These are phyloP conservation scores for Schwanniomyces vanrijiae DNA, from an alignment of 805 yeast species.

Conservation along the genomic window DNA sequence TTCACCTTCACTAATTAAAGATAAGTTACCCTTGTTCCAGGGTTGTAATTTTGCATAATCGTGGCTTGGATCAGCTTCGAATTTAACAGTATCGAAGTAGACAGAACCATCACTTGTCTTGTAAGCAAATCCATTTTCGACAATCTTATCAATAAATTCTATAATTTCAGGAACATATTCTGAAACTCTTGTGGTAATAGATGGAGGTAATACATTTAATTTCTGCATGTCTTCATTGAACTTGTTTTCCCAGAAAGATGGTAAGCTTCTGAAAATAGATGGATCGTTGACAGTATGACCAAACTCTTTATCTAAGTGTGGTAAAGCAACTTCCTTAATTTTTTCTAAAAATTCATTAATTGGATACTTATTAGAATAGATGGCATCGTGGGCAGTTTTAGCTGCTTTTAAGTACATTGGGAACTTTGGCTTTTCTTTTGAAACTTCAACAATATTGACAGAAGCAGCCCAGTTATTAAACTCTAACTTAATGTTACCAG, in stretches of 20 bases:
- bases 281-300: conserved; percentile 86
- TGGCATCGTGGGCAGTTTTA: conserved; percentile 47
- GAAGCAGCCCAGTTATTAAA: conserved; percentile 53
- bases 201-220: conserved; percentile 82
- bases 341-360: conserved; percentile 42
- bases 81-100: conserved; percentile 86
- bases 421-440: conserved; percentile 71
- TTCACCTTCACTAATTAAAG: conserved; percentile 90
- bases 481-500: conserved; percentile 23
- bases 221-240: conserved; percentile 83
- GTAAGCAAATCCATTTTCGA: conserved; percentile 81
- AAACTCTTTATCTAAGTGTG: conserved; percentile 63
- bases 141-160: conserved; percentile 70
- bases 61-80: conserved; percentile 71
- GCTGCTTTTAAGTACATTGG: conserved; percentile 80
- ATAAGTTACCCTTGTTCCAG: conserved; percentile 91
- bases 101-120: conserved; percentile 86
- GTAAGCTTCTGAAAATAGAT: conserved; percentile 73
- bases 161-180: conserved; percentile 95
- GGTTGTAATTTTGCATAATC: conserved; percentile 96
- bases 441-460: conserved; percentile 50
- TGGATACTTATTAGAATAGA: conserved; percentile 19
- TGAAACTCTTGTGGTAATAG: conserved; percentile 88
- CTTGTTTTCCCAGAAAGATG: conserved; percentile 86
- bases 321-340: conserved; percentile 77